phyloP scores from a whole-genome alignment of 164 flowering plant genomes.

The Stephania japonica region DNA sequence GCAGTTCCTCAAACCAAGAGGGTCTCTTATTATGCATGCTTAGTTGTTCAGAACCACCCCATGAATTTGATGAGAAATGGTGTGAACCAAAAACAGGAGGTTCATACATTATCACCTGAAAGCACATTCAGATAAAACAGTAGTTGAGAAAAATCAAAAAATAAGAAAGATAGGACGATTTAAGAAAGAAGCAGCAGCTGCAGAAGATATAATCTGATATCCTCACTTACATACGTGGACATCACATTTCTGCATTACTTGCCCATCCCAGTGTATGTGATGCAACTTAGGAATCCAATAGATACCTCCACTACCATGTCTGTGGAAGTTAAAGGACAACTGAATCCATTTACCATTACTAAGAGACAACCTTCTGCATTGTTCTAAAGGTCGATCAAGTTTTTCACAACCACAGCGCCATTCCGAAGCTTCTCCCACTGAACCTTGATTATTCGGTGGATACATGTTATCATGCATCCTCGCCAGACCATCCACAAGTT shows the following conservation, averaged over 20 bases:
- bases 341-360: constrained; percentile 42
- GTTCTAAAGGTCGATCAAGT: constrained; percentile 25
- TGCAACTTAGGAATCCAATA: constrained; percentile 59
- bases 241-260: constrained; percentile 37
- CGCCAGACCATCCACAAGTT: constrained; percentile 14
- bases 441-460: constrained; percentile 9
- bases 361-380: constrained; percentile 21
- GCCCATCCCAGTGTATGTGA: constrained; percentile 59
- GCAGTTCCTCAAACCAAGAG: constrained; percentile 68
- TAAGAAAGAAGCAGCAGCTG: constrained; percentile 13
- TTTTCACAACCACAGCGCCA: constrained; percentile 36
- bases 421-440: constrained; percentile 11
- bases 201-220: constrained; percentile 13
- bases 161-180: background rate
- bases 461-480: constrained; percentile 5
- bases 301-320: constrained; percentile 15
- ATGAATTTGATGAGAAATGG: constrained; percentile 49
- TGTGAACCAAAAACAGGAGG: constrained; percentile 65
- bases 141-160: constrained; percentile 4
- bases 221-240: constrained; percentile 91
- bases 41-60: constrained; percentile 28
- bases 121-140: constrained; percentile 7
- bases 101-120: constrained; percentile 77
- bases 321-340: constrained; percentile 28
- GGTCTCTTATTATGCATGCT: constrained; percentile 47